These are phyloP conservation scores for Leishmania tarentolae DNA, from an alignment of 208 protist genomes.

Conservation along the genomic window DNA sequence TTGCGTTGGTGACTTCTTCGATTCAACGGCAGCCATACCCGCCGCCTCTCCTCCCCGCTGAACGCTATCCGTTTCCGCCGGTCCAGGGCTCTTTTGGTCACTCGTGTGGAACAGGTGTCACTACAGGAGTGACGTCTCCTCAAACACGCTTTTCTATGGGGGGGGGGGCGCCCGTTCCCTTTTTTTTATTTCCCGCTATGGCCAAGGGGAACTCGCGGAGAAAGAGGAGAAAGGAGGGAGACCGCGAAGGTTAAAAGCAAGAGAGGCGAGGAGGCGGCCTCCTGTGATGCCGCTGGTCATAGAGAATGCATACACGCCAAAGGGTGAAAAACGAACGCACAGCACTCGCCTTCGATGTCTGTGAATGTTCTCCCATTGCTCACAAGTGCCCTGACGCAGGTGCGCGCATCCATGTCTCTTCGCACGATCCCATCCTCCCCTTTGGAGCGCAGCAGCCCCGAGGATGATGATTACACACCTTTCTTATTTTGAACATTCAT, in stretches of 20 bases:
- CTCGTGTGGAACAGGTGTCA: neutral
- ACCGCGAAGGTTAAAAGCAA: neutral
- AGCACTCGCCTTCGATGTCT: neutral
- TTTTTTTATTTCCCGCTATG: neutral
- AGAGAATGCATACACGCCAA: neutral
- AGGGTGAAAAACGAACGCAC: neutral
- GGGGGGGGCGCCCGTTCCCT: neutral
- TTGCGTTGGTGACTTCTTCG: neutral
- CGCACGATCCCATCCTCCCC: neutral
- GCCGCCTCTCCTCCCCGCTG: too few relatives aligned
- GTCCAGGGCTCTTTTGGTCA: neutral
- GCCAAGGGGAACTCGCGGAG: neutral
- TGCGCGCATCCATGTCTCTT: neutral
- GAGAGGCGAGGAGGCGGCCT: neutral
- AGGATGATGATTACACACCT: neutral
- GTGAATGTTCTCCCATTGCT: too few relatives aligned
- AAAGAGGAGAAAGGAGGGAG: neutral
- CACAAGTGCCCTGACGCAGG: neutral
- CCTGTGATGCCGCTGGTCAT: neutral
- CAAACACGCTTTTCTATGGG: neutral
- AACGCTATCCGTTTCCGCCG: neutral
- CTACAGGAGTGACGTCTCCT: neutral
- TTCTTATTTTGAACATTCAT: too few relatives aligned
- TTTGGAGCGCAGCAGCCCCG: neutral
- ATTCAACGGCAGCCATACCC: neutral